phyloP scores from a whole-genome alignment of 2,329 filamentous ascomycete genomes.

The Colletotrichum sp. region DNA sequence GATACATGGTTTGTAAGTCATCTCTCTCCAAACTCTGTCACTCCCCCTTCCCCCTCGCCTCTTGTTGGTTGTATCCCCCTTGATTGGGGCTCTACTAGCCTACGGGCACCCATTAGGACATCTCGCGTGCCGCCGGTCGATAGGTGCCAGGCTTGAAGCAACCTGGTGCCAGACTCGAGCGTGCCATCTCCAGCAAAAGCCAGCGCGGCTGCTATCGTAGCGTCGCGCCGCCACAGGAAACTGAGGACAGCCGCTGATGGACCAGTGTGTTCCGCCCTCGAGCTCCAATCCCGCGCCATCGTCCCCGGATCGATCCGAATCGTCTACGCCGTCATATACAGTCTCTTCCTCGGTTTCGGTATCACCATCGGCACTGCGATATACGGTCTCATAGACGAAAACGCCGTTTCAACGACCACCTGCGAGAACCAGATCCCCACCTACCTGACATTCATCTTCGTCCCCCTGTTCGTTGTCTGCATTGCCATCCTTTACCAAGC shows the following conservation, averaged over 20 bases:
- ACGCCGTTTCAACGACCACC: slow-evolving; percentile 50
- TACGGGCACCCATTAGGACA: not conserved
- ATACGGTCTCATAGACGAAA: slow-evolving; percentile 64
- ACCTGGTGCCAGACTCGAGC: not conserved
- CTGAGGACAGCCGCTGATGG: slow-evolving; percentile 30
- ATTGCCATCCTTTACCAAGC: slow-evolving; percentile 81
- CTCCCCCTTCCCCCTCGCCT: not conserved
- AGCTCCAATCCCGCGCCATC: slow-evolving; percentile 72
- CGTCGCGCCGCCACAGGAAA: not conserved
- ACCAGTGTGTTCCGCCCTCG: slow-evolving; percentile 57
- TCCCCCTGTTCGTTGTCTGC: slow-evolving; percentile 74
- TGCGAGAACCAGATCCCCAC: slow-evolving; percentile 49
- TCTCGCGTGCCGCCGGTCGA: not conserved
- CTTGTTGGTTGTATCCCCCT: not conserved
- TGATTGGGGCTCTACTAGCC: not conserved
- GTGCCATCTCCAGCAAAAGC: not conserved
- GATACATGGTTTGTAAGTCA: slow-evolving; percentile 62
- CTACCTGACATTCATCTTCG: slow-evolving; percentile 69
- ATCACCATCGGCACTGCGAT: slow-evolving; percentile 71
- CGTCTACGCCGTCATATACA: slow-evolving; percentile 78
- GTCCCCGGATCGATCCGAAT: slow-evolving; percentile 76
- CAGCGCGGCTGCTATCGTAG: not conserved
- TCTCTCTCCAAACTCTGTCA: not conserved
- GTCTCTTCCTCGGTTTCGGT: slow-evolving; percentile 74
- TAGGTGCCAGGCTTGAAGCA: not conserved